These are phyloP conservation scores for Pleoardoris graminearum DNA, from an alignment of 2,329 filamentous ascomycete genomes.

Conservation along the genomic window DNA sequence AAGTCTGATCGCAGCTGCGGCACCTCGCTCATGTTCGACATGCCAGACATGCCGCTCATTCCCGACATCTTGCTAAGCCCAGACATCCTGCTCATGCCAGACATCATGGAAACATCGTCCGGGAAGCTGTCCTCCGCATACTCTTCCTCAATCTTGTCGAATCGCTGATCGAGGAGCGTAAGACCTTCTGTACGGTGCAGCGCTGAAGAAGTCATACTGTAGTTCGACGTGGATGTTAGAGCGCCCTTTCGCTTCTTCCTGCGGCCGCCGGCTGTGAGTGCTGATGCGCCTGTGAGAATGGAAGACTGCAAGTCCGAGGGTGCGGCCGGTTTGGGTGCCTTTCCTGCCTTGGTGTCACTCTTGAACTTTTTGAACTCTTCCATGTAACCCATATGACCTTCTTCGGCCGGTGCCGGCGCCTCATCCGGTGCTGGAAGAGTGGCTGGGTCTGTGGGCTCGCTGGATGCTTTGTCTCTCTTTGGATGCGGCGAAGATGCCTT, in stretches of 20 bases:
- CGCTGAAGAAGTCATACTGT: slow-evolving; percentile 90
- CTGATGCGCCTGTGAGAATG: slow-evolving; percentile 70
- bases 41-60: slow-evolving; percentile 27
- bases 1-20: slow-evolving; percentile 75
- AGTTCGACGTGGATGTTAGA: slow-evolving; percentile 80
- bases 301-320: slow-evolving; percentile 70
- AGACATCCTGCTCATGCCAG: slow-evolving; percentile 57
- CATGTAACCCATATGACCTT: slow-evolving; percentile 79
- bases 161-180: slow-evolving; percentile 81
- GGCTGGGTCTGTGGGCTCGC: slow-evolving; percentile 55
- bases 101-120: slow-evolving; percentile 52
- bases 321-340: slow-evolving; percentile 49
- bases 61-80: slow-evolving; percentile 47
- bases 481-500: slow-evolving; percentile 56
- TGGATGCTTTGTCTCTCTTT: slow-evolving; percentile 36
- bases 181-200: slow-evolving; percentile 86
- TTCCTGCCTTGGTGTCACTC: slow-evolving; percentile 64
- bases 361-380: slow-evolving; percentile 95
- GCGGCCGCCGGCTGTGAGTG: slow-evolving; percentile 70
- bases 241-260: slow-evolving; percentile 96
- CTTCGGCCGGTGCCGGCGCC: slow-evolving; percentile 39
- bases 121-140: slow-evolving; percentile 58
- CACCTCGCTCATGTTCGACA: slow-evolving; percentile 44
- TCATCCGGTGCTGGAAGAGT: slow-evolving; percentile 39
- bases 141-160: slow-evolving; percentile 84